Evolutionary conservation across 1,284 basidiomycete genomes (phyloP), one percentile per base, ranked within the genome.

Genomic region (Phlebopus sp.): DNA sequence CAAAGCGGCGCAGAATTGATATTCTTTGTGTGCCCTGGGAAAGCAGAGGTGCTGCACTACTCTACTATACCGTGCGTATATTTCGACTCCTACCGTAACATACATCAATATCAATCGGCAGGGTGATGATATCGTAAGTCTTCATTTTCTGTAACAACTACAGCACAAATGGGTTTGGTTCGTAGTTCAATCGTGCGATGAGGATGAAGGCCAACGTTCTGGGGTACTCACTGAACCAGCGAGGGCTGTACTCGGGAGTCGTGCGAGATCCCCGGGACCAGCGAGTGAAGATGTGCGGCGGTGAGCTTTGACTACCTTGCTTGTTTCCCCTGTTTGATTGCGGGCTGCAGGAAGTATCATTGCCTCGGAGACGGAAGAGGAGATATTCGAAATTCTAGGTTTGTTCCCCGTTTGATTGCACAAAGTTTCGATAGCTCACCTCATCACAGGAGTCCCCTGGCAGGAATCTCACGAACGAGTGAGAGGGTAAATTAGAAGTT

Each of bases 121-220:
- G 81, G 89, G 90, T 2, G 90, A 92, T 59, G 88, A 90, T 63
- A 87, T 92, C 44, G 90, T 90, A 60, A 59, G 81, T 68, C 21
- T 40, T 30, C 41, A 25, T 38, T 21, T 47, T 41, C 27, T 46
- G 8, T 49, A 32, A 21, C 29, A 1, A n/a, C 13, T 2, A 3
- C 2, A 23, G 11, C 21, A 4, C n/a, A 4, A 2, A 9, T 44
- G 42, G 13, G 44, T 25, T 4, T 25, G 40, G 34, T 46, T 32
- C 27, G 11, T 59, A 93, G 90, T 96, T 96, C 69, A 97, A 96
- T 66, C 84, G 93, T 9, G 86, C 86, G 4, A 82, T 96, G 63
- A 81, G 93, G 14, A 67, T 88, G 55, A 92, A 93, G 66, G 93
- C 93, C 3, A 80, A 81, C 53, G 82, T 78, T 50, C 78, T 86